These are phyloP conservation scores for Microsporum canis DNA, from an alignment of 2,329 filamentous ascomycete species.

Conservation along the genomic window DNA sequence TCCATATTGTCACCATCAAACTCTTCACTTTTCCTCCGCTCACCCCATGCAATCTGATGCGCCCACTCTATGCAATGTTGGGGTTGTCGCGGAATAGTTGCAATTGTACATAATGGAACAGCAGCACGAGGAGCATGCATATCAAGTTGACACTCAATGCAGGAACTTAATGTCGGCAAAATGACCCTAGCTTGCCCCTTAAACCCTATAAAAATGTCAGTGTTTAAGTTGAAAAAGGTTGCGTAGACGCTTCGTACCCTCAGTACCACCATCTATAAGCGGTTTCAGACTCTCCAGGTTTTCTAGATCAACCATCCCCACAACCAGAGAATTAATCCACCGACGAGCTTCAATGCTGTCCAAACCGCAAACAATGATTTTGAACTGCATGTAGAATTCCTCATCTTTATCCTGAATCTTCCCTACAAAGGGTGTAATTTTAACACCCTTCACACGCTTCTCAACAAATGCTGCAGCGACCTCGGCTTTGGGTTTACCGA, in stretches of 20 bases:
- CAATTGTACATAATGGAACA: constrained; percentile 90
- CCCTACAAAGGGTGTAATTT: constrained; percentile 86
- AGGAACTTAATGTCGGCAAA: constrained; percentile 82
- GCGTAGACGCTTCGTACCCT: constrained; percentile 43
- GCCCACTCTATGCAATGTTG: constrained; percentile 99
- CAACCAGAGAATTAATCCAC: constrained; percentile 93
- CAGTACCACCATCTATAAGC: constrained; percentile 89
- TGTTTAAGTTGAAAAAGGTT: not conserved
- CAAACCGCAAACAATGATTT: constrained; percentile 81
- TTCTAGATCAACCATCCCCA: constrained; percentile 77
- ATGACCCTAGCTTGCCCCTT: constrained; percentile 94
- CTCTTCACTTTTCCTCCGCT: constrained; percentile 66
- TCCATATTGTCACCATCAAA: constrained; percentile 95
- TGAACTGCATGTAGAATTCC: constrained; percentile 94
- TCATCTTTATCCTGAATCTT: constrained; percentile 96
- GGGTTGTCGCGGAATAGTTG: constrained; percentile 89
- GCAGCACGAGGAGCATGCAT: constrained; percentile 98
- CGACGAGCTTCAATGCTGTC: constrained; percentile 96
- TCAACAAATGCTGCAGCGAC: constrained; percentile 88
- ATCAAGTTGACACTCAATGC: constrained; percentile 95
- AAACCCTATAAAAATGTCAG: constrained; percentile 50
- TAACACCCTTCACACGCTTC: constrained; percentile 75
- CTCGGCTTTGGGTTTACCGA: constrained; percentile 87
- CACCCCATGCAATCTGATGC: constrained; percentile 94
- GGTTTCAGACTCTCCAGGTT: constrained; percentile 82